Percentiles rank a stretch among this genome's conserved stretches.
Evolutionary conservation across 2,329 filamentous ascomycete species (phyloP).

Genomic region (Dothiorella sarmentorum): DNA sequence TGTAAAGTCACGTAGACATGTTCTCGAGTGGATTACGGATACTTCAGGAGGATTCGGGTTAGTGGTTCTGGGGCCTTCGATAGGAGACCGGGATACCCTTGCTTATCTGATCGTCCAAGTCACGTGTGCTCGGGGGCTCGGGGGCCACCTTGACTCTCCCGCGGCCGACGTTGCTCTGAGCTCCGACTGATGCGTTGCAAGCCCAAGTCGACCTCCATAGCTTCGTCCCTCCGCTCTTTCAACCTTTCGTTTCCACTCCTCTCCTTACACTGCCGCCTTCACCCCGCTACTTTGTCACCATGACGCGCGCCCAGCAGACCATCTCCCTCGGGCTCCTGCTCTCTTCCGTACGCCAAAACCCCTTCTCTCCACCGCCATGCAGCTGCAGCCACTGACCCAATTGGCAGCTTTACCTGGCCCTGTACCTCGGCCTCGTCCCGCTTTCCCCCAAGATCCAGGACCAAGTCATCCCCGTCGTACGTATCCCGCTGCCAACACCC

Average conservation of each 20-base stretch:
- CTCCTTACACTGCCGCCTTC: neutral
- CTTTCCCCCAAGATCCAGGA: constrained; percentile 74
- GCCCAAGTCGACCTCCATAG: neutral
- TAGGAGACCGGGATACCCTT: constrained; percentile 8
- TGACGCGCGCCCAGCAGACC: constrained; percentile 94
- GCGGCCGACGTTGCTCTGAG: neutral
- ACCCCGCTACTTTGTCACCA: constrained; percentile 38
- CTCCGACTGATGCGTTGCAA: neutral
- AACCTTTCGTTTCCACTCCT: neutral
- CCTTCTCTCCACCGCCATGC: constrained; percentile 10
- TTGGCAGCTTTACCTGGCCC: constrained; percentile 76
- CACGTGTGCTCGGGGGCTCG: neutral
- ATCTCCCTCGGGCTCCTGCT: constrained; percentile 83
- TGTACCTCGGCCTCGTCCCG: constrained; percentile 79
- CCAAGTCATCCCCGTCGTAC: constrained; percentile 84
- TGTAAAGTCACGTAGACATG: neutral
- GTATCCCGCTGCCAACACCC: constrained; percentile 36
- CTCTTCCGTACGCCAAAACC: constrained; percentile 66
- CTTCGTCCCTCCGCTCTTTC: constrained; percentile 8
- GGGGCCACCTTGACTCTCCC: constrained; percentile 9
- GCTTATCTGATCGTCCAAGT: neutral
- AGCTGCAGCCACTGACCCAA: neutral
- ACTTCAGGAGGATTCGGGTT: neutral
- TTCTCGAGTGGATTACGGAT: neutral
- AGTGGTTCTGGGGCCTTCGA: constrained; percentile 11